Conservation (phyloP, 1,284 basidiomycete genomes). For the Boletellus dicymbophilus region DNA sequence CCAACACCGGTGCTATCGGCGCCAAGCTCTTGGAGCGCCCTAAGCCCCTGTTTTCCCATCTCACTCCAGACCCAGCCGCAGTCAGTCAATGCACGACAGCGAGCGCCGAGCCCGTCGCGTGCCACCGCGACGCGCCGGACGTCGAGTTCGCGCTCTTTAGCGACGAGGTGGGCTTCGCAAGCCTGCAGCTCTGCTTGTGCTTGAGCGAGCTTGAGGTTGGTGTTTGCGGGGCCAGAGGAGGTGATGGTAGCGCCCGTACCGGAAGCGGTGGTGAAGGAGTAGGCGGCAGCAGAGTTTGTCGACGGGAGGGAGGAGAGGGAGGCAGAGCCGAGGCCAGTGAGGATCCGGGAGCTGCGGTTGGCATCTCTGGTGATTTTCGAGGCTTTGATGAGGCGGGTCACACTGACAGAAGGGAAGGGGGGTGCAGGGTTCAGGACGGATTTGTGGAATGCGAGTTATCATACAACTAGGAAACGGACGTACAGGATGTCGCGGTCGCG, state of each 20-base stretch:
- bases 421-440: too few relatives aligned
- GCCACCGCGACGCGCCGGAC: conserved; percentile 51
- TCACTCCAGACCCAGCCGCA: conserved; percentile 69
- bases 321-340: conserved; percentile 31
- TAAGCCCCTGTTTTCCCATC: conserved; percentile 58
- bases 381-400: conserved; percentile 75
- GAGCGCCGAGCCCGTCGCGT: conserved; percentile 57
- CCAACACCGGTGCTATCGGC: not conserved
- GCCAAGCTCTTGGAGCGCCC: conserved; percentile 37
- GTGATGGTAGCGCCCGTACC: conserved; percentile 17
- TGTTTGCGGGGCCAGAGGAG: conserved; percentile 16
- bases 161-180: conserved; percentile 70
- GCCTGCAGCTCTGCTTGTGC: conserved; percentile 78
- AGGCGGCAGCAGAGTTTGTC: conserved; percentile 20
- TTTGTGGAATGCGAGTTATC: too few relatives aligned
- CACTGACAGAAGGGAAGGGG: conserved; percentile 38
- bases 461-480: too few relatives aligned
- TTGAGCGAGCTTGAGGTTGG: conserved; percentile 53
- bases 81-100: conserved; percentile 65
- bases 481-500: conserved; percentile 79
- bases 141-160: conserved; percentile 66
- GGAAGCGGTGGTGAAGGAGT: conserved; percentile 8
- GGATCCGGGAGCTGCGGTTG: conserved; percentile 23
- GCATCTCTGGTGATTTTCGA: conserved; percentile 60
- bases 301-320: conserved; percentile 38